phyloP scores from a whole-genome alignment of 768 basidiomycete species.

The Rhodotorula taiwanensis region DNA sequence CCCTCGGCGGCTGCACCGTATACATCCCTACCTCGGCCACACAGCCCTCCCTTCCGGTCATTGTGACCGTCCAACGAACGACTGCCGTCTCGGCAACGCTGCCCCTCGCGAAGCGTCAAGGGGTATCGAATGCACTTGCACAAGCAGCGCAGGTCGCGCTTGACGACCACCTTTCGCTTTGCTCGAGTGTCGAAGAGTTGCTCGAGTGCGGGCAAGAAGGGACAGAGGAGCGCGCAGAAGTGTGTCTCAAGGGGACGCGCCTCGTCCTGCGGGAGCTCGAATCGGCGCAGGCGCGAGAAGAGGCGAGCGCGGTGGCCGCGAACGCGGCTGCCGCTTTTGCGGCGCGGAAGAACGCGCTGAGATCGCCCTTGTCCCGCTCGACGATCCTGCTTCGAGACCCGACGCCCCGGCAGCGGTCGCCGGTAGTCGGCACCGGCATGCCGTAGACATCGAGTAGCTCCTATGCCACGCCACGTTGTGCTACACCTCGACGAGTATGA shows the following conservation, averaged over 20 bases:
- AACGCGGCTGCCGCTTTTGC: slow-evolving; percentile 7
- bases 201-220: slow-evolving; percentile 14
- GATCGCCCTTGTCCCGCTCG: neutral
- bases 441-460: too few relatives aligned
- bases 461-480: too few relatives aligned
- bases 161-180: slow-evolving; percentile 11
- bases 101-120: slow-evolving; percentile 5
- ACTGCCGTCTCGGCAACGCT: slow-evolving; percentile 3
- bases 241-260: slow-evolving; percentile 14
- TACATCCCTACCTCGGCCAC: slow-evolving; percentile 10
- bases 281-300: slow-evolving; percentile 10
- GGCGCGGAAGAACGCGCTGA: neutral
- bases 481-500: too few relatives aligned
- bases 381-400: neutral
- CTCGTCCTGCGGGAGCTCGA: slow-evolving; percentile 18
- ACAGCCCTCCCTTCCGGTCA: slow-evolving; percentile 7
- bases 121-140: slow-evolving; percentile 15
- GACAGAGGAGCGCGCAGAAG: slow-evolving; percentile 21
- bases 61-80: slow-evolving; percentile 4
- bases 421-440: too few relatives aligned
- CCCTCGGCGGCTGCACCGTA: slow-evolving; percentile 26
- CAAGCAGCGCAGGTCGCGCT: slow-evolving; percentile 18
- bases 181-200: slow-evolving; percentile 24
- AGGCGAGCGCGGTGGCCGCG: neutral
- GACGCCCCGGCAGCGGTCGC: neutral